phyloP scores from a whole-genome alignment of 1,284 basidiomycete species.

The Tranzscheliella williamsii region DNA sequence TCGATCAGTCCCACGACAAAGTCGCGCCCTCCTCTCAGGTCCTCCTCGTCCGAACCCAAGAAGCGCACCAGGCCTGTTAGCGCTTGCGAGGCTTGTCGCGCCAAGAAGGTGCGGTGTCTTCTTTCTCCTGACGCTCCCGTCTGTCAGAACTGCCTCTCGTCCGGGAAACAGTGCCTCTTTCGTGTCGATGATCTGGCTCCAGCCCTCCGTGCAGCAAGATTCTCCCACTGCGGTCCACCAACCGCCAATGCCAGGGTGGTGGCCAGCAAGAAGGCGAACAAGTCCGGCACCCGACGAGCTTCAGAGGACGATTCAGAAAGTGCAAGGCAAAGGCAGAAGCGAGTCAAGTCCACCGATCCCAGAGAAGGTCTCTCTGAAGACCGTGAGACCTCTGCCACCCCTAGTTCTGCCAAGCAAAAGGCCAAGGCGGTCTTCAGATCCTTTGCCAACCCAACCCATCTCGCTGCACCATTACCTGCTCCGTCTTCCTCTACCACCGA shows the following conservation, averaged over 20 bases:
- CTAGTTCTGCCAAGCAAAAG: conserved; percentile 24
- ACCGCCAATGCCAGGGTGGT: conserved; percentile 36
- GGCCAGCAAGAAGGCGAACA: conserved; percentile 17
- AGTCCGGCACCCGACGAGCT: conserved; percentile 15
- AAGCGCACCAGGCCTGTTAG: conserved; percentile 52
- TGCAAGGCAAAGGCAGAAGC: conserved; percentile 9
- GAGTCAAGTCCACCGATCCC: conserved; percentile 16
- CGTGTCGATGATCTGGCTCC: conserved; percentile 52
- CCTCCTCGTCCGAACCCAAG: conserved; percentile 32
- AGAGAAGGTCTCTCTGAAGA: conserved; percentile 1
- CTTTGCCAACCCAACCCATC: conserved; percentile 48
- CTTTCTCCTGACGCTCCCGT: conserved; percentile 46
- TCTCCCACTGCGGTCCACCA: conserved; percentile 44
- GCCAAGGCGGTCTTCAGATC: conserved; percentile 49
- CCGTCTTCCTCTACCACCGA: conserved; percentile 10
- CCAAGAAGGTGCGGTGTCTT: conserved; percentile 53
- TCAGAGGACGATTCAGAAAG: conserved; percentile 8
- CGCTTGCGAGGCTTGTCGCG: conserved; percentile 51
- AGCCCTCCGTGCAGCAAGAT: conserved; percentile 44
- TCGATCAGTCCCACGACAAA: not conserved
- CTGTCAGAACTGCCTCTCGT: conserved; percentile 48
- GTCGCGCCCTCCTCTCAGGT: not conserved
- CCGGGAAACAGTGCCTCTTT: conserved; percentile 52
- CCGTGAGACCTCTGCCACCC: not conserved
- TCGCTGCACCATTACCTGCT: conserved; percentile 37